Base-by-base conservation (phyloP, 495 filamentous ascomycete genomes). In the Aspergillus olivimuriae region DNA sequence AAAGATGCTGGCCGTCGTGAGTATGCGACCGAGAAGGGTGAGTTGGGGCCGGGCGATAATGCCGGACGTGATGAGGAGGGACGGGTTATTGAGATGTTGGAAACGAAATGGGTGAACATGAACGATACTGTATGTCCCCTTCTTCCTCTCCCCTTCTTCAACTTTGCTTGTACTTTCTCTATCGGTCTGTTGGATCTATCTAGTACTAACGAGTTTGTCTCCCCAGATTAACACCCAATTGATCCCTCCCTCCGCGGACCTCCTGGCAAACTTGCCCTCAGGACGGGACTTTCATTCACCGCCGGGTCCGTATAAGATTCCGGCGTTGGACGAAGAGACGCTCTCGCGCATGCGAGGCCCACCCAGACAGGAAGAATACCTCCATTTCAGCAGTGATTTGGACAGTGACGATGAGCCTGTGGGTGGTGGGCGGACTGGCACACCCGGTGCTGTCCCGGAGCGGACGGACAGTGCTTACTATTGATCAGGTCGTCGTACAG, bases 41-140 rank as follows among this genome's bases (percentile, higher is more conserved):
- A 73, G 14, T 57, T 75, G 23, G 76, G 80, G 35, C 87, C 89
- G 75, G 90, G 91, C 0, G 70, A 82, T 36, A 88, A 94, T 66
- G 92, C 84, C 0, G 92, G 92, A 0, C 78, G 74, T 48, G 60
- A 84, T 15, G 92, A 96, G 56, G 92, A 98, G 63, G 77, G 74
- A n/a, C 70, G 86, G 36, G 85, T 95, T 1, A 72, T 94, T 47
- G 82, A 90, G 50, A 87, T 86, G 81, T 61, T 98, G 41, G 83
- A 94, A 58, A 72, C 70, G 36, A 95, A 94, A 60, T 98, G 92
- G 92, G 76, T 74, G 22, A 88, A 88, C 65, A 79, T 86, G 67
- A 98, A 98, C 61, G 88, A 95, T 66, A 94, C 86, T 11, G 87
- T 95, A 58, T 67, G 83, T 75, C 28, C 14, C 34, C 11, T 5